Evolutionary conservation across 225 moss, liverwort and hornwort genomes (phyloP).

Genomic region (Asterella californica): DNA sequence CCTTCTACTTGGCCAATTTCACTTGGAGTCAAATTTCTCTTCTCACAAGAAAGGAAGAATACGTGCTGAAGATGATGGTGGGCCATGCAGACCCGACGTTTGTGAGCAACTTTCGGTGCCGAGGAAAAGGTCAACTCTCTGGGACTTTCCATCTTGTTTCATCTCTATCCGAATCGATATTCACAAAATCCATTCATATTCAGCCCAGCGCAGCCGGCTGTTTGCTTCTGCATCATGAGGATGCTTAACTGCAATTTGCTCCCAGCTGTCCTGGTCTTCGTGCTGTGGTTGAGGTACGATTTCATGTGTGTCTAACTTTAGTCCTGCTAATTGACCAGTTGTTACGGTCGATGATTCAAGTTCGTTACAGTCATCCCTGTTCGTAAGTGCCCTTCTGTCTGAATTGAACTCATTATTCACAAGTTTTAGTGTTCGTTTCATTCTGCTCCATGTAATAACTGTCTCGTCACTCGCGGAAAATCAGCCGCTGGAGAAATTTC

Average conservation of each 20-base stretch:
- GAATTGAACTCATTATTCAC: neutral
- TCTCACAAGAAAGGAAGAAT: no score
- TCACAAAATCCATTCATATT: neutral
- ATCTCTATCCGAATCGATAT: neutral
- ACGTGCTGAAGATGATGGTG: neutral
- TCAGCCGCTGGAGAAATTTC: neutral
- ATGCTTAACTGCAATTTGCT: neutral
- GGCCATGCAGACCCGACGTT: neutral
- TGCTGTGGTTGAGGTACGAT: slow-evolving; percentile 1
- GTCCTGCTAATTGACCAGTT: neutral
- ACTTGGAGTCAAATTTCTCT: no score
- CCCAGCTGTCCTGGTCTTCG: neutral
- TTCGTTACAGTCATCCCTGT: neutral
- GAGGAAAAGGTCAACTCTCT: neutral
- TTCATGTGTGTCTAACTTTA: neutral
- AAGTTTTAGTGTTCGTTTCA: neutral
- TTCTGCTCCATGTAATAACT: neutral
- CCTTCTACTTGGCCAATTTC: no score
- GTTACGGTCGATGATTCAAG: neutral
- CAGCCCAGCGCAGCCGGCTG: neutral
- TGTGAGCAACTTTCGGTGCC: neutral
- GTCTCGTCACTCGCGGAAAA: neutral
- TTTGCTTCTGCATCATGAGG: neutral
- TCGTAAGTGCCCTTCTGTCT: neutral
- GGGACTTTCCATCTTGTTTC: neutral